Base-by-base conservation (phyloP, 306 rosid genomes). In the Trichosanthes cucumerina region DNA sequence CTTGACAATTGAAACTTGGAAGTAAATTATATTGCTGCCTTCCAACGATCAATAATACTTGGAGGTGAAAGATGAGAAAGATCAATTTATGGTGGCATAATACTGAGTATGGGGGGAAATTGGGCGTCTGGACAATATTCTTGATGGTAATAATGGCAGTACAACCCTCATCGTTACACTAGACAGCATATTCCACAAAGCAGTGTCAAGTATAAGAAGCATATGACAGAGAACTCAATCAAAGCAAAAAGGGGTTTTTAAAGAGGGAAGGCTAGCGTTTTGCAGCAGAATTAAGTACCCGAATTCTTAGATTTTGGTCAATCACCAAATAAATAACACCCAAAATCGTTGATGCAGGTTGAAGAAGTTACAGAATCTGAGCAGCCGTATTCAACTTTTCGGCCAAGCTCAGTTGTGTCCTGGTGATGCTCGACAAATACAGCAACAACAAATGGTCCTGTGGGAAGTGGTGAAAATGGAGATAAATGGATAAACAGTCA, bases 371-470 rank as follows among this genome's bases (percentile, higher is more conserved):
- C 93, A 94, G 91, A 82, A 92, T 83, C 85, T 94, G 97, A 39
- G 98, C 98, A 53, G 98, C 97, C 0, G 98, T 92, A 88, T 92
- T 94, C 91, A 94, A 83, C 82, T 92, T 94, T 77, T 93, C 98
- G 4, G 97, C 98, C 79, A 92, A 82, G 86, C 91, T 78, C 59
- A 93, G 90, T 80, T 90, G 93, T 64, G 98, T 91, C 84, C 98
- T 86, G 53, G 98, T 91, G 83, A 93, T 90, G 83, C 97, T 93
- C 26, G 98, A 91, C 79, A 93, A 83, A 83, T 93, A 93, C 54
- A 93, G 82, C 88, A 88, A 83, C 73, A 93, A 89, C 96, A 93
- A 79, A 78, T 91, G 88, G 84, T 93, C 98, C 98, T 93, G 88
- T 38, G 4, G 79, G 23, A 46, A 33, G 1, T 1, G 7, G 15